phyloP scores from a whole-genome alignment of 2,329 filamentous ascomycete species.

The Ramularia collo-cygni region DNA sequence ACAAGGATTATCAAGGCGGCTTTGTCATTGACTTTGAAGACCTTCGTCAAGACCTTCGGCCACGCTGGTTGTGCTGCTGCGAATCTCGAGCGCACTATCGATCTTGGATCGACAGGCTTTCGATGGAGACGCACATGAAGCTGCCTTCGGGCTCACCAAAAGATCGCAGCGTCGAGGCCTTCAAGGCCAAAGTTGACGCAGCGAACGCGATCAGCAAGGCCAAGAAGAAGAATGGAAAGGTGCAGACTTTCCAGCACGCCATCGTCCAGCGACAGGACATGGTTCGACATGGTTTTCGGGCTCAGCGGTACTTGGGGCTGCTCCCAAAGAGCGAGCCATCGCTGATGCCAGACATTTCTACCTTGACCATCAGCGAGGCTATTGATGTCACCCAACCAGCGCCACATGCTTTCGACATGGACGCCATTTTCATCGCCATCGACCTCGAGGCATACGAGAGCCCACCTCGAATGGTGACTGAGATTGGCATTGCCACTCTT shows the following conservation, averaged over 20 bases:
- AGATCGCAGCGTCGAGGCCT: slow-evolving; percentile 39
- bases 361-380: slow-evolving; percentile 19
- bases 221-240: slow-evolving; percentile 33
- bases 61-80: slow-evolving; percentile 60
- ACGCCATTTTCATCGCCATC: slow-evolving; percentile 67
- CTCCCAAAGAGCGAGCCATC: slow-evolving; percentile 32
- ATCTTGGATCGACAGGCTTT: slow-evolving; percentile 22
- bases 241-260: slow-evolving; percentile 30
- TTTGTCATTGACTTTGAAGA: slow-evolving; percentile 63
- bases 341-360: slow-evolving; percentile 16
- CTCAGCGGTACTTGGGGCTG: slow-evolving; percentile 66
- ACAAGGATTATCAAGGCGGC: slow-evolving; percentile 42
- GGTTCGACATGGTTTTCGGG: slow-evolving; percentile 53
- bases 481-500: slow-evolving; percentile 76
- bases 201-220: slow-evolving; percentile 46
- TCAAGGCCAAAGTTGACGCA: slow-evolving; percentile 49
- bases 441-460: slow-evolving; percentile 79
- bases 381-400: slow-evolving; percentile 42
- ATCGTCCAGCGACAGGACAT: slow-evolving; percentile 46
- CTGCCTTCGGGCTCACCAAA: slow-evolving; percentile 14
- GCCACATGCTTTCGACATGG: slow-evolving; percentile 44
- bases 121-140: slow-evolving; percentile 18
- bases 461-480: slow-evolving; percentile 62
- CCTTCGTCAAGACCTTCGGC: slow-evolving; percentile 54
- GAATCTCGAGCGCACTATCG: slow-evolving; percentile 41